A percentile compares a stretch with the other conserved stretches of the same genome.
phyloP scores from a whole-genome alignment of 495 filamentous ascomycete genomes.

The Penicillium goetzii region DNA sequence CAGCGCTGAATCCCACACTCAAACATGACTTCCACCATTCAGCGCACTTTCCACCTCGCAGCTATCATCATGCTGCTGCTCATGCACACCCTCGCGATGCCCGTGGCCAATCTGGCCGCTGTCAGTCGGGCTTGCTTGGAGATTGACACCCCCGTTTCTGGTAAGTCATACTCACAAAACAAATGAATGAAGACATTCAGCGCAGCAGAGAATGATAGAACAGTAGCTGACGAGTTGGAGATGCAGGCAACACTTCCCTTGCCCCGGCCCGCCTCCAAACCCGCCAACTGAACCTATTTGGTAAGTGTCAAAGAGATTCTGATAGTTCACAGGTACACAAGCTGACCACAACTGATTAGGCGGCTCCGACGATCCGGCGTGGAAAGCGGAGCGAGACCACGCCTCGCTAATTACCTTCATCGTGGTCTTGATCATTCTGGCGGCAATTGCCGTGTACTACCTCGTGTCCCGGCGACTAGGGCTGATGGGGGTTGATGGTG shows the following conservation, averaged over 20 bases:
- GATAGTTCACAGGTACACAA: neutral
- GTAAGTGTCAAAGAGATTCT: neutral
- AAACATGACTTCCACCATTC: neutral
- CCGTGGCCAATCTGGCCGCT: neutral
- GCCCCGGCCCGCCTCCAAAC: neutral
- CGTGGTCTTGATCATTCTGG: neutral
- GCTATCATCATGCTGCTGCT: neutral
- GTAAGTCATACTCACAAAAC: neutral
- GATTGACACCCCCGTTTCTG: neutral
- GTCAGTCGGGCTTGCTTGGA: neutral
- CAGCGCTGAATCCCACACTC: neutral
- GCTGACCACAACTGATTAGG: neutral
- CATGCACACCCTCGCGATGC: neutral
- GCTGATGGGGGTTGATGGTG: neutral
- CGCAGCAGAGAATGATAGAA: neutral
- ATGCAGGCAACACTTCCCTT: neutral
- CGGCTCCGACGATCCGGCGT: neutral
- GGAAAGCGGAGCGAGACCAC: neutral
- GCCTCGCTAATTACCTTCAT: neutral
- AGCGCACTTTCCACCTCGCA: neutral
- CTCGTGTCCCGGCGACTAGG: neutral
- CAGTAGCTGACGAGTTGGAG: neutral
- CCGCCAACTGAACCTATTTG: neutral
- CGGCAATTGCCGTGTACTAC: neutral
- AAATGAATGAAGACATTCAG: neutral